Evolutionary conservation across 164 flowering plant species (phyloP).

Genomic region (Nymphaea colorata): DNA sequence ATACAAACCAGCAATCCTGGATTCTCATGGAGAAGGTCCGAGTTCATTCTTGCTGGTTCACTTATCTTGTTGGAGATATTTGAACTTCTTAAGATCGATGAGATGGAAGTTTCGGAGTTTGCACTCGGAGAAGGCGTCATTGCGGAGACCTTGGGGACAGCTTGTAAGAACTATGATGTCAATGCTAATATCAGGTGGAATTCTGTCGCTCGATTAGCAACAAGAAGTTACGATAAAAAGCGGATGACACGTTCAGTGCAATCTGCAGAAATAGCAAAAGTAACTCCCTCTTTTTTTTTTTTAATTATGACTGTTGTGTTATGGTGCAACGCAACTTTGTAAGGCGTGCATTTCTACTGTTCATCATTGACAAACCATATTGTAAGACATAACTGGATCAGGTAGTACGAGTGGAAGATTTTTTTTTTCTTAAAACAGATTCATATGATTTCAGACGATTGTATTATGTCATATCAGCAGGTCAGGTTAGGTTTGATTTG

Average conservation of each 20-base stretch:
- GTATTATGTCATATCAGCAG: no score
- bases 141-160: constrained; percentile 35
- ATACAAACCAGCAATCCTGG: constrained; percentile 16
- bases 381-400: neutral
- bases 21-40: constrained; percentile 48
- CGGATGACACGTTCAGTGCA: constrained; percentile 31
- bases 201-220: constrained; percentile 38
- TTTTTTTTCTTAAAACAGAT: no score
- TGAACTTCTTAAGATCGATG: constrained; percentile 42
- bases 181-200: constrained; percentile 49
- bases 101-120: constrained; percentile 61
- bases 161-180: constrained; percentile 26
- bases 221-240: constrained; percentile 37
- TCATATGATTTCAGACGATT: no score
- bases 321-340: neutral
- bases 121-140: constrained; percentile 68
- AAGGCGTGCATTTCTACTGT: neutral
- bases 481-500: no score
- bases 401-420: neutral
- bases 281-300: constrained; percentile 7
- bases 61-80: constrained; percentile 62
- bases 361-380: neutral
- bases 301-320: neutral
- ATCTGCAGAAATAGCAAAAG: constrained; percentile 44
- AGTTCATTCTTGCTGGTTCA: constrained; percentile 57